These are phyloP conservation scores for Solanum dulcamara DNA, from an alignment of 257 asterid species.

Conservation along the genomic window DNA sequence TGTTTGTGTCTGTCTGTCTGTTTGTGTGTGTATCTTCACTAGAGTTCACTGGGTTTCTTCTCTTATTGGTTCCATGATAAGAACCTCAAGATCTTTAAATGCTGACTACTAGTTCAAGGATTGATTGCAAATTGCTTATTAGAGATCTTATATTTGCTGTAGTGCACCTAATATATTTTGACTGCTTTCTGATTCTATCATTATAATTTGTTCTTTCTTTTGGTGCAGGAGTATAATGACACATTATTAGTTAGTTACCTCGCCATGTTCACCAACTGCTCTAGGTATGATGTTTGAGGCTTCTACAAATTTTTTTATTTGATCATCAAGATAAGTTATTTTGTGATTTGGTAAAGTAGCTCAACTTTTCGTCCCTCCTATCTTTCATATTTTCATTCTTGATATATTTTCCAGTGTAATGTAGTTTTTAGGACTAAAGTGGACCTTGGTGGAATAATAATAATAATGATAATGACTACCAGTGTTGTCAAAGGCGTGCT, in stretches of 20 bases:
- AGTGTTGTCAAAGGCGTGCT: too few relatives aligned
- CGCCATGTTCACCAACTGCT: conserved; percentile 96
- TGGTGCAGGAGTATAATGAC: conserved; percentile 77
- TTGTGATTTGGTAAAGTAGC: background rate
- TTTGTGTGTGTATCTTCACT: background rate
- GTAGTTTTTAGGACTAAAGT: background rate
- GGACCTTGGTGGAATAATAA: background rate
- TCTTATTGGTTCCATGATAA: background rate
- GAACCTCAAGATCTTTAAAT: background rate
- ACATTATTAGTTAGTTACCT: conserved; percentile 72
- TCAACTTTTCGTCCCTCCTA: background rate
- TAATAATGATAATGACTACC: too few relatives aligned
- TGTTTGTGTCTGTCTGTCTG: background rate
- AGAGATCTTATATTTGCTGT: background rate
- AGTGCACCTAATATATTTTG: background rate
- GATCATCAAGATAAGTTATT: background rate
- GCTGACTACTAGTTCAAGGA: background rate
- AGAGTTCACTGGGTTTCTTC: background rate
- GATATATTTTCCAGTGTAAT: background rate
- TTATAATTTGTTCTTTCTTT: background rate
- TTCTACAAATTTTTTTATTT: background rate
- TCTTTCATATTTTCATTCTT: background rate
- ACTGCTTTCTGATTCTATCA: conserved; percentile 6
- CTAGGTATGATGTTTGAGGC: conserved; percentile 47
- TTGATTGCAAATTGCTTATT: background rate